phyloP scores from a whole-genome alignment of 176 grass and related monocot genomes.

The Poa annua region DNA sequence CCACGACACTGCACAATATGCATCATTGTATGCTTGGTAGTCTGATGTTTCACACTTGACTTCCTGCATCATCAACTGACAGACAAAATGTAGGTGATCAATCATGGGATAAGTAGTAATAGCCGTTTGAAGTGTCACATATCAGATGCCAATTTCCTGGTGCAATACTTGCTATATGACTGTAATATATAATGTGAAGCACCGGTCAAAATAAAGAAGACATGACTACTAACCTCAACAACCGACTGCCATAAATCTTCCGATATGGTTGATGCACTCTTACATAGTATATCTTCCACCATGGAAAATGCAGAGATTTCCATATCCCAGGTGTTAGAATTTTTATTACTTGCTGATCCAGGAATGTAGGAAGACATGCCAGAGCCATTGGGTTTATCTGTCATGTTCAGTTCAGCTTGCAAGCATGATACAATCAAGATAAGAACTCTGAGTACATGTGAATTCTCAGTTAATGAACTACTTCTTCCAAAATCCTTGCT shows the following conservation, averaged over 20 bases:
- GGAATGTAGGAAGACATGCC: conserved; percentile 42
- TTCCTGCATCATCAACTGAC: not conserved
- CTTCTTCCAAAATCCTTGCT: conserved; percentile 63
- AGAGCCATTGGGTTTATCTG: conserved; percentile 56
- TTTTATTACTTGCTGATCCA: conserved; percentile 49
- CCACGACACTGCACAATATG: conserved; percentile 18
- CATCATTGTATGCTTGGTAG: conserved; percentile 3
- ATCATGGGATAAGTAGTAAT: conserved; percentile 16
- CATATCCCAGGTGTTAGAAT: conserved; percentile 72
- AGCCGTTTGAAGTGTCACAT: conserved; percentile 13
- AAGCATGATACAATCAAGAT: conserved; percentile 67
- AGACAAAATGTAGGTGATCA: conserved; percentile 12
- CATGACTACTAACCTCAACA: conserved; percentile 63
- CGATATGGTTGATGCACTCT: conserved; percentile 61
- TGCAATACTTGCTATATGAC: not conserved
- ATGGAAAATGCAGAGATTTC: conserved; percentile 75
- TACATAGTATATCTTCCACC: conserved; percentile 67
- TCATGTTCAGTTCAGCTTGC: conserved; percentile 64
- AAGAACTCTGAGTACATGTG: conserved; percentile 55
- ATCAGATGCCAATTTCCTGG: conserved; percentile 19
- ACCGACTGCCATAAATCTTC: conserved; percentile 75
- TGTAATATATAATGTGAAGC: conserved; percentile 23
- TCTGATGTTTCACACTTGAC: not conserved
- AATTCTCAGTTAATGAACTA: conserved; percentile 61
- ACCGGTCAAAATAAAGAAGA: conserved; percentile 25